Evolutionary conservation across 202 grass and related monocot species (phyloP).

Genomic region (Dendrocalamus latiflorus): DNA sequence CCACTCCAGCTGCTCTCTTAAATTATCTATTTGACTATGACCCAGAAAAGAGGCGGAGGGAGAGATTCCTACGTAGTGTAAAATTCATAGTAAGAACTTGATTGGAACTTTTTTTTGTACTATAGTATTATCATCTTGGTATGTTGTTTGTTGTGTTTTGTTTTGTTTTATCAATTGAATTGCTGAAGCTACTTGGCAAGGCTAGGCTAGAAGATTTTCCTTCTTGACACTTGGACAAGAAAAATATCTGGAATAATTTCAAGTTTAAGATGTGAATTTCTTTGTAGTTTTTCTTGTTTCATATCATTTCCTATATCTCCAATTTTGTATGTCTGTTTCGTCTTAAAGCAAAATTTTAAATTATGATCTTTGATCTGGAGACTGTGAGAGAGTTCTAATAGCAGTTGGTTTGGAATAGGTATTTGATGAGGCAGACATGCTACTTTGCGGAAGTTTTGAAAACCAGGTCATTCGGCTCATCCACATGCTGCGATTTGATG

Average conservation of each 20-base stretch:
- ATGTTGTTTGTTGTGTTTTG: neutral
- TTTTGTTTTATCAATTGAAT: neutral
- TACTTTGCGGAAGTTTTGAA: slow-evolving; percentile 95
- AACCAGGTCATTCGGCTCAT: slow-evolving; percentile 87
- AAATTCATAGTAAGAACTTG: slow-evolving; percentile 72
- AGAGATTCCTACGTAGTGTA: slow-evolving; percentile 61
- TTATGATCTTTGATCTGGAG: neutral
- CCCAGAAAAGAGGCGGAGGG: slow-evolving; percentile 65
- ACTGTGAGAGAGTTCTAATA: neutral
- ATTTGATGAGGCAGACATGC: slow-evolving; percentile 99
- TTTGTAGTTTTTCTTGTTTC: neutral
- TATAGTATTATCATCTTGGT: neutral
- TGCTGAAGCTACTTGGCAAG: neutral
- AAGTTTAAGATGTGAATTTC: neutral
- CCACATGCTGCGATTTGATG: slow-evolving; percentile 91
- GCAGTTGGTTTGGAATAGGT: slow-evolving; percentile 52
- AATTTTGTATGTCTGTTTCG: neutral
- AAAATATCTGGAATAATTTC: slow-evolving; percentile 16
- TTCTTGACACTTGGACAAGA: neutral
- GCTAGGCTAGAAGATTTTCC: neutral
- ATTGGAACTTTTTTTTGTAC: neutral
- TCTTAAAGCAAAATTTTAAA: slow-evolving; percentile 9
- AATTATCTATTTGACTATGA: slow-evolving; percentile 94
- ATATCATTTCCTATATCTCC: slow-evolving; percentile 1
- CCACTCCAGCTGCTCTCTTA: slow-evolving; percentile 88